A percentile compares a stretch with the other conserved stretches of the same genome.
Evolutionary conservation across 1,139 yeast genomes (phyloP).

Genomic region (Saccharomyces hybrid): DNA sequence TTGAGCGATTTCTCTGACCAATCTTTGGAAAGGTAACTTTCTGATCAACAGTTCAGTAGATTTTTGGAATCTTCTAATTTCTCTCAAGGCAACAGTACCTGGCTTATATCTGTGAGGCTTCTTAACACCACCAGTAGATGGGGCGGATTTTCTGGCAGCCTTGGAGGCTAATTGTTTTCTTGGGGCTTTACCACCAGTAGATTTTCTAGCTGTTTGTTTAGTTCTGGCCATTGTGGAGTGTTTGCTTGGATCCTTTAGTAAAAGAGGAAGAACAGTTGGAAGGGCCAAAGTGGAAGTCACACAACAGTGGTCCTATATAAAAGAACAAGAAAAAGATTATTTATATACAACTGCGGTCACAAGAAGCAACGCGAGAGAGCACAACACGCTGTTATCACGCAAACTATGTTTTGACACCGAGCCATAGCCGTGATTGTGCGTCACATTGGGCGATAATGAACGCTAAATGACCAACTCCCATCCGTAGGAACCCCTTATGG

Average conservation of each 20-base stretch:
- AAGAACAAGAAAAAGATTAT: background rate
- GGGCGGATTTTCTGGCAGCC: slow-evolving; percentile 98
- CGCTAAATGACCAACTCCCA: background rate
- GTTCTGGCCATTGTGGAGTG: slow-evolving; percentile 79
- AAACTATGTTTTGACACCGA: background rate
- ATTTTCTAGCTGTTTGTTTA: slow-evolving; percentile 97
- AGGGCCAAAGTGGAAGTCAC: background rate
- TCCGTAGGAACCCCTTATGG: background rate
- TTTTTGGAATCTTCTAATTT: slow-evolving; percentile 98
- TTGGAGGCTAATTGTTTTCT: slow-evolving; percentile 98
- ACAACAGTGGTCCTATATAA: background rate
- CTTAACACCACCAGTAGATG: slow-evolving; percentile 98
- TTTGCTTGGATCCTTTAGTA: background rate
- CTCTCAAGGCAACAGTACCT: slow-evolving; percentile 99
- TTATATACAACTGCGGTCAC: background rate
- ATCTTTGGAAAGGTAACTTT: slow-evolving; percentile 98
- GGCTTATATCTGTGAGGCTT: slow-evolving; percentile 99
- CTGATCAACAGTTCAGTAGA: slow-evolving; percentile 94
- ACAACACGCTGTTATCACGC: background rate
- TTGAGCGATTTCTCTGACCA: slow-evolving; percentile 96
- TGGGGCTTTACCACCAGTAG: slow-evolving; percentile 99
- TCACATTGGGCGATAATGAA: background rate
- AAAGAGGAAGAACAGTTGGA: background rate
- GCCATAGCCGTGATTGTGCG: background rate
- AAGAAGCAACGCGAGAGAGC: background rate